phyloP scores from a whole-genome alignment of 805 yeast species.

The Kregervanrija fluxuum region DNA sequence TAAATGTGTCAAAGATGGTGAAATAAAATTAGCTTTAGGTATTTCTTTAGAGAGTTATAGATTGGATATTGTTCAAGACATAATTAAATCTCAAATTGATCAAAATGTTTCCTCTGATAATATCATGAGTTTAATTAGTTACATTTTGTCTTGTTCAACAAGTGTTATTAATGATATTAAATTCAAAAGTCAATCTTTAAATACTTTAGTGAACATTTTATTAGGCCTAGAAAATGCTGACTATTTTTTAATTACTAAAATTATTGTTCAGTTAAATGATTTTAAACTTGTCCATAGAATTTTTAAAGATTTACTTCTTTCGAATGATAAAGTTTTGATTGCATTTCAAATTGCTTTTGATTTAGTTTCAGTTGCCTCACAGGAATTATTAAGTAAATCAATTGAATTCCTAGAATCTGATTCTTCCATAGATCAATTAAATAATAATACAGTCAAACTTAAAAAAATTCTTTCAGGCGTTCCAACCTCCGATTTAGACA shows the following conservation, averaged over 20 bases:
- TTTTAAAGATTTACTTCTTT: constrained; percentile 50
- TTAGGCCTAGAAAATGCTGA: constrained; percentile 60
- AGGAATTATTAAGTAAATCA: constrained; percentile 66
- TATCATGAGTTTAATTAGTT: constrained; percentile 53
- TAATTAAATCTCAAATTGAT: constrained; percentile 37
- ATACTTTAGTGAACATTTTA: constrained; percentile 53
- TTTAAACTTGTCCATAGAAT: constrained; percentile 58
- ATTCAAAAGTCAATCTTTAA: constrained; percentile 61
- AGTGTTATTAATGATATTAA: constrained; percentile 50
- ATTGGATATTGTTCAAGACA: constrained; percentile 64
- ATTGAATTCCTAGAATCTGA: constrained; percentile 32
- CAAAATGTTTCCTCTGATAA: constrained; percentile 40
- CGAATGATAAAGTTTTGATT: constrained; percentile 38
- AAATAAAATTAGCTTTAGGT: constrained; percentile 78
- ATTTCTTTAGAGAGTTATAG: constrained; percentile 85
- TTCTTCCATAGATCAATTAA: constrained; percentile 17
- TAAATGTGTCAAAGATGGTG: constrained; percentile 67
- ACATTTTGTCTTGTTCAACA: constrained; percentile 67
- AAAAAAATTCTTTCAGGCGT: constrained; percentile 77
- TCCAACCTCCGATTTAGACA: constrained; percentile 88
- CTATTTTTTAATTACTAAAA: constrained; percentile 75
- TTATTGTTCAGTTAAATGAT: constrained; percentile 84
- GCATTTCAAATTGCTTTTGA: constrained; percentile 96
- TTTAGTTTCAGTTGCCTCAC: constrained; percentile 84
- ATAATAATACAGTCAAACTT: constrained; percentile 28